phyloP scores from a whole-genome alignment of 768 basidiomycete species.

The Kwoniella botswanensis region DNA sequence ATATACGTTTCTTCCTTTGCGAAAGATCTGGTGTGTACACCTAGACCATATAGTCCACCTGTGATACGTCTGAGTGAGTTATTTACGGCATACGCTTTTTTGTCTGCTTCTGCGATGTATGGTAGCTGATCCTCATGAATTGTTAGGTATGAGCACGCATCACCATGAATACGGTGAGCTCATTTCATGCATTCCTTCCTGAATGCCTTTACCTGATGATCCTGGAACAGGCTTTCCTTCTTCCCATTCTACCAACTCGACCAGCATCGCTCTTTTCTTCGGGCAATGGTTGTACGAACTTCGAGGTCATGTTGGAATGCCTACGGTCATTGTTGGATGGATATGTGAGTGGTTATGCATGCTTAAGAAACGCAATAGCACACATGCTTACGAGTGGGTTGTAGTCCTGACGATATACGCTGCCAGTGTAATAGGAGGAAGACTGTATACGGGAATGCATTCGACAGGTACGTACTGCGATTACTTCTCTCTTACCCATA shows the following conservation, averaged over 20 bases:
- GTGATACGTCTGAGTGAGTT: conserved; percentile 82
- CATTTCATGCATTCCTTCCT: not conserved
- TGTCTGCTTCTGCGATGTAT: no score
- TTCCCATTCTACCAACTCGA: conserved; percentile 88
- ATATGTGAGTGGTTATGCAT: conserved; percentile 16
- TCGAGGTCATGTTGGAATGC: conserved; percentile 22
- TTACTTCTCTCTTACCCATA: no score
- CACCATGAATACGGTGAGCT: conserved; percentile 47
- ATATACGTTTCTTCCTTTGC: conserved; percentile 85
- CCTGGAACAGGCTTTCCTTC: conserved; percentile 76
- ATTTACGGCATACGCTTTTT: not conserved
- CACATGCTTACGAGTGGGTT: not conserved
- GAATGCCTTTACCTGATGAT: not conserved
- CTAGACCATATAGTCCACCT: conserved; percentile 87
- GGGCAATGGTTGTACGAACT: conserved; percentile 39
- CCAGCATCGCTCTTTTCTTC: conserved; percentile 85
- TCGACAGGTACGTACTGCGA: conserved; percentile 44
- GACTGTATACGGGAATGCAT: conserved; percentile 59
- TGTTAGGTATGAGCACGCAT: conserved; percentile 50
- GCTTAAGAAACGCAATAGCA: not conserved
- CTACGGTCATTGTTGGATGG: conserved; percentile 24
- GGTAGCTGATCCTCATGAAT: not conserved
- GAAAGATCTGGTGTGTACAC: conserved; percentile 88
- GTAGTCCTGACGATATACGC: conserved; percentile 51
- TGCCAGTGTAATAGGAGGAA: conserved; percentile 54